phyloP scores from a whole-genome alignment of 2,329 filamentous ascomycete species.

The Alternaria panax region DNA sequence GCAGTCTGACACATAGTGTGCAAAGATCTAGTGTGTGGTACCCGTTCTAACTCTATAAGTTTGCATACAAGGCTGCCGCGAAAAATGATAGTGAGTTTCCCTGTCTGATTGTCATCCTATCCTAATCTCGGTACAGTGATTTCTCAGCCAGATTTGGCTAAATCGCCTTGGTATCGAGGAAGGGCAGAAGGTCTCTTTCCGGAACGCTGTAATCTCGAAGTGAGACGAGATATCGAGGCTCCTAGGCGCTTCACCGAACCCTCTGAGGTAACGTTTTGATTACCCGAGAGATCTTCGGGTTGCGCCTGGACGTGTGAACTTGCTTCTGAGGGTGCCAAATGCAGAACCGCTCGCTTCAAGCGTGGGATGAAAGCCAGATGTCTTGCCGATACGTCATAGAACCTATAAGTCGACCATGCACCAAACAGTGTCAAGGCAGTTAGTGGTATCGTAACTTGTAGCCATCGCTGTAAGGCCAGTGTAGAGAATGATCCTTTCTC shows the following conservation, averaged over 20 bases:
- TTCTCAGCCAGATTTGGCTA: neutral
- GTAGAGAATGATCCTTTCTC: slow-evolving; percentile 35
- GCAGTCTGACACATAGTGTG: neutral
- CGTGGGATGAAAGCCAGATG: neutral
- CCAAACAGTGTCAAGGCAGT: slow-evolving; percentile 41
- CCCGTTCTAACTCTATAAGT: neutral
- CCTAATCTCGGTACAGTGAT: neutral
- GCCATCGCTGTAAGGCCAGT: slow-evolving; percentile 45
- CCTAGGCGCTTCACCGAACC: neutral
- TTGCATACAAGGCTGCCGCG: neutral
- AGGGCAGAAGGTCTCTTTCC: neutral
- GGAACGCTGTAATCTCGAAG: neutral
- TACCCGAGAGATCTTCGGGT: neutral
- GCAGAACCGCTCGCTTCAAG: neutral
- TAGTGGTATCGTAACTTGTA: slow-evolving; percentile 51
- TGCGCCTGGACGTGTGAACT: neutral
- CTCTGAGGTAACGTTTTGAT: no score
- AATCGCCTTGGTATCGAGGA: neutral
- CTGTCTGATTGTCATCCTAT: neutral
- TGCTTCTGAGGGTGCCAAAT: neutral
- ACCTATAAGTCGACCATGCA: slow-evolving; percentile 27
- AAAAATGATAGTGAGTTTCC: neutral
- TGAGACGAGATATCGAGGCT: neutral
- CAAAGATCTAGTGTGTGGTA: neutral
- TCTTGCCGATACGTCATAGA: slow-evolving; percentile 9